Evolutionary conservation across 2,329 filamentous ascomycete genomes (phyloP).

Genomic region (Fusarium sublunatum): DNA sequence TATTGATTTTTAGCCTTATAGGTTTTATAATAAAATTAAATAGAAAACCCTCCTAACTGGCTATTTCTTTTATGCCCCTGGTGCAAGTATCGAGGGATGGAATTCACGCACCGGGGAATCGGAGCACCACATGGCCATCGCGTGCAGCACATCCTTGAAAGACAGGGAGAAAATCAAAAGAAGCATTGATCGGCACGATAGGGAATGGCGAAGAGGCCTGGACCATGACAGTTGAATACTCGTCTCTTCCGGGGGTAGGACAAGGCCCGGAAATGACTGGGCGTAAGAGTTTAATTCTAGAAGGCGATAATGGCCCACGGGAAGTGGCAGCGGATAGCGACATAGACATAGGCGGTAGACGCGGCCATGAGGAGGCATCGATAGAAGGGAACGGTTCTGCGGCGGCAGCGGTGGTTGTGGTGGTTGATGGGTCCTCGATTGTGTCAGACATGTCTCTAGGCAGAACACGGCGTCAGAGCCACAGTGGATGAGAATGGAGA

Average conservation of each 20-base stretch:
- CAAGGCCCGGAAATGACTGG: conserved; percentile 1
- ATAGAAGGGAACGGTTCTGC: neutral
- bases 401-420: conserved; percentile 20
- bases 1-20: too few relatives aligned
- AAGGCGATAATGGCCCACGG: conserved; percentile 2
- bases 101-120: neutral
- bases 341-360: conserved; percentile 11
- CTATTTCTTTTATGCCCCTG: too few relatives aligned
- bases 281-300: conserved; percentile 3
- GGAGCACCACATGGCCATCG: conserved; percentile 17
- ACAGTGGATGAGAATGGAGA: conserved; percentile 5
- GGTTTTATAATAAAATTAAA: too few relatives aligned
- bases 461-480: neutral
- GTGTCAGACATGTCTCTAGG: conserved; percentile 25
- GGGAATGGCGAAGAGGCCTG: conserved; percentile 24
- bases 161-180: conserved; percentile 15
- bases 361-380: neutral
- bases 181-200: conserved; percentile 23
- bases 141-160: conserved; percentile 1
- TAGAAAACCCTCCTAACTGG: too few relatives aligned
- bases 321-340: conserved; percentile 13
- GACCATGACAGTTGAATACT: conserved; percentile 21
- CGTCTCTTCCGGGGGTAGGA: conserved; percentile 1
- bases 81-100: neutral
- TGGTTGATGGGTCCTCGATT: conserved; percentile 10